Evolutionary conservation across 1,284 basidiomycete species (phyloP), one percentile per base, ranked within the genome.

Genomic region (Leucoagaricus sp.): DNA sequence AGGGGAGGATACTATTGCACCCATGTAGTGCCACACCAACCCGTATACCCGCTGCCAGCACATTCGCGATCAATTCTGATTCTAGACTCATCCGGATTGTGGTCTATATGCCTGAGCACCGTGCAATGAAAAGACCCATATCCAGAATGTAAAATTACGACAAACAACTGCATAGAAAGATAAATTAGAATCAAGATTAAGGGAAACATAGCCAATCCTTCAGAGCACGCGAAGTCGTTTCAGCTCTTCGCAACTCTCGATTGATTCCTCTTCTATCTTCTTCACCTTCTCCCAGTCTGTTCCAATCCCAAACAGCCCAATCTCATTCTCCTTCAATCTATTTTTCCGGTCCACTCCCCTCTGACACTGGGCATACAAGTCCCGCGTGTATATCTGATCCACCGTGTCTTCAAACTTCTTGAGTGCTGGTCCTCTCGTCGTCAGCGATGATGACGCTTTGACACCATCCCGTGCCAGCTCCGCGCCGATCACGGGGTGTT

Each of bases 251-350:
- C 94, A 97, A 63, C 83, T 85, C 58, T 81, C 77, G 46, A 92
- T 75, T 38, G 76, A 77, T 74, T 91, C 86, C 26, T 70, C 70
- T 53, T 87, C 81, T 57, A 94, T 89, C 62, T 69, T 69, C 69
- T 76, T 77, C 55, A 94, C 87, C 72, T 93, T 92, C 45, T 92
- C 88, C 87, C 91, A 93, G 69, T 97, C 89, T 17, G 93, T 90
- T 19, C 93, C 91, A 58, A 95, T 76, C 1, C 94, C 95, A 68
- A 97, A 94, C 63, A 96, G 74, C 2, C 94, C 95, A 50, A 91
- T 74, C 63, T 93, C 89, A 4, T 83, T 79, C 46, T 93, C 87
- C 65, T 89, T 87, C 59, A 79, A 74, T 57, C 85, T 82, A 63
- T 87, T 78, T 65, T 86, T 86, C 59, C 74, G 69, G 60, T 91